Evolutionary conservation across 2,329 filamentous ascomycete species (phyloP).

Genomic region (Aspergillus puulaauensis): DNA sequence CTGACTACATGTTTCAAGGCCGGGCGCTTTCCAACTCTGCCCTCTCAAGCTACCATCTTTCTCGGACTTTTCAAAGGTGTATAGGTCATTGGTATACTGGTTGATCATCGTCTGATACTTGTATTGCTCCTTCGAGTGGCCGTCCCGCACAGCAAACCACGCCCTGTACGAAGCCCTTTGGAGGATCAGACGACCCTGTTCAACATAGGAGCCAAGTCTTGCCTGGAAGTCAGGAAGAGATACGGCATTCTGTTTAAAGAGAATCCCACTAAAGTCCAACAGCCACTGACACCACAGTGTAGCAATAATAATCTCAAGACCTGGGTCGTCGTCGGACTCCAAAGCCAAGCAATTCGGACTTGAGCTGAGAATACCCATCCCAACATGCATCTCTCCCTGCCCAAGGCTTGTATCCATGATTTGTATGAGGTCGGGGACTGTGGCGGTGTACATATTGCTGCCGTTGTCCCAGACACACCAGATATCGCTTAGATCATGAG

Average conservation of each 20-base stretch:
- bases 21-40: constrained; percentile 17
- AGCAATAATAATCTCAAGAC: constrained; percentile 32
- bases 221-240: constrained; percentile 11
- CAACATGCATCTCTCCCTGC: constrained; percentile 15
- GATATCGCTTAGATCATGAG: constrained; percentile 23
- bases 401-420: constrained; percentile 23
- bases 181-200: constrained; percentile 26
- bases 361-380: constrained; percentile 25
- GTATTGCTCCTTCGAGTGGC: constrained; percentile 14
- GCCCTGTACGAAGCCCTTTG: constrained; percentile 27
- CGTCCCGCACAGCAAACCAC: constrained; percentile 27
- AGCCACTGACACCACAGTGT: constrained; percentile 33
- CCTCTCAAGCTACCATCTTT: constrained; percentile 15
- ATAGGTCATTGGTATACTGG: constrained; percentile 24
- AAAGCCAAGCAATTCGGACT: constrained; percentile 19
- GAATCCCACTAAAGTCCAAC: constrained; percentile 25
- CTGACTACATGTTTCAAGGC: constrained; percentile 20
- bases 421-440: constrained; percentile 21
- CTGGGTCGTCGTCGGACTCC: constrained; percentile 23
- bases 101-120: constrained; percentile 14
- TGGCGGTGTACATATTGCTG: constrained; percentile 21
- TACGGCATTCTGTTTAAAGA: constrained; percentile 15
- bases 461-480: constrained; percentile 28
- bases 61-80: constrained; percentile 20
- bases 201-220: constrained; percentile 16